A percentile compares a stretch with the other conserved stretches of the same genome.
Evolutionary conservation across 2,329 filamentous ascomycete genomes (phyloP).

Genomic region (Ilyonectria sp.): DNA sequence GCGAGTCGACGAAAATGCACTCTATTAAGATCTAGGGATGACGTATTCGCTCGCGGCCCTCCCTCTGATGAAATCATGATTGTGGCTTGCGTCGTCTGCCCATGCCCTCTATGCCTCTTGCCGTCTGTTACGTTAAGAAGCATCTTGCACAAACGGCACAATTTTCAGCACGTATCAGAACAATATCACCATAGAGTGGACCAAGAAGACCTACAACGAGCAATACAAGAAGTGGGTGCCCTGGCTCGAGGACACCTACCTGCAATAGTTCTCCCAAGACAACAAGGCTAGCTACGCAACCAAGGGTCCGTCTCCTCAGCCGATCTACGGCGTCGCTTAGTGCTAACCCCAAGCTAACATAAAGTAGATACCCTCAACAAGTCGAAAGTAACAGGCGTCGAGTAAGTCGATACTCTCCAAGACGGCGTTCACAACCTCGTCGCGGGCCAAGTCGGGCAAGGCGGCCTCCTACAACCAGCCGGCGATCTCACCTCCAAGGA

Average conservation of each 20-base stretch:
- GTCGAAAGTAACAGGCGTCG: conserved; percentile 77
- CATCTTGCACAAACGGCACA: background rate
- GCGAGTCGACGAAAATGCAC: conserved; percentile 22
- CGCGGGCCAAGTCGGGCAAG: conserved; percentile 76
- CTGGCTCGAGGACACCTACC: conserved; percentile 82
- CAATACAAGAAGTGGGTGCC: conserved; percentile 84
- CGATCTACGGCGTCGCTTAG: no score
- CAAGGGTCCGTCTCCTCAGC: conserved; percentile 66
- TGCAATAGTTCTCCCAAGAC: conserved; percentile 81
- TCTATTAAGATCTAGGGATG: conserved; percentile 36
- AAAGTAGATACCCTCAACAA: conserved; percentile 74
- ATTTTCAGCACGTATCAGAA: background rate
- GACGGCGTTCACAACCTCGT: conserved; percentile 76
- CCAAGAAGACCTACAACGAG: conserved; percentile 76
- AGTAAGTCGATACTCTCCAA: conserved; percentile 78
- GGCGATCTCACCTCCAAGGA: conserved; percentile 76
- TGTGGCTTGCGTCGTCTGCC: background rate
- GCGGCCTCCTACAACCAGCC: conserved; percentile 75
- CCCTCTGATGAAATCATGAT: no score
- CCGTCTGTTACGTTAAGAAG: background rate
- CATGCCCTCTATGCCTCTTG: background rate
- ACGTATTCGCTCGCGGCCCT: conserved; percentile 36
- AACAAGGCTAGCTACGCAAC: conserved; percentile 82
- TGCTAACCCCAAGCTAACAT: conserved; percentile 19
- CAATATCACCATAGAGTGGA: conserved; percentile 64